Conservation (phyloP, 1,139 yeast genomes). For the Candida pseudoviswanathii region DNA sequence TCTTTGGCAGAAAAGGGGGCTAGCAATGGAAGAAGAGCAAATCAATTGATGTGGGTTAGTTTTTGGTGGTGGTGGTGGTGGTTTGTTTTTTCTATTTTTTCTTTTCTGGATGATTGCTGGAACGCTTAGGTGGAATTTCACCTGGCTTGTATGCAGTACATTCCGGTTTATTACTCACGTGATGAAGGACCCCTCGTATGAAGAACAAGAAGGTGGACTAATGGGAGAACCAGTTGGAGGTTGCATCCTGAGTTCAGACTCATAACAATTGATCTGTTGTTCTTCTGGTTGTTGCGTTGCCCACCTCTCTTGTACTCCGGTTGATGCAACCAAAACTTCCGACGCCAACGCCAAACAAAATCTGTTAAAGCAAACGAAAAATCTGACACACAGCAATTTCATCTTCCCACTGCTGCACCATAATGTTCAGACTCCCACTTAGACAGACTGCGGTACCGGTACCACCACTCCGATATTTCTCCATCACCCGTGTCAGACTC, state of each 20-base stretch:
- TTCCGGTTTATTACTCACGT: neutral
- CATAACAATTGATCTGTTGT: no score
- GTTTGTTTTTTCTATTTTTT: neutral
- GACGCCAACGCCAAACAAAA: no score
- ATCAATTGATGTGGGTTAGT: neutral
- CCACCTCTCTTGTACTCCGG: no score
- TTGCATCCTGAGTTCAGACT: no score
- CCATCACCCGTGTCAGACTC: neutral
- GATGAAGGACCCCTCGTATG: no score
- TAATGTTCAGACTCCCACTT: neutral
- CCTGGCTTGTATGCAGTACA: conserved; percentile 1
- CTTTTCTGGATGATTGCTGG: conserved; percentile 1
- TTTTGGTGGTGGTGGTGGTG: no score
- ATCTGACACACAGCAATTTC: neutral
- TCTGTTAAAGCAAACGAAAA: neutral
- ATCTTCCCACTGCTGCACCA: no score
- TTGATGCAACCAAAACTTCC: no score
- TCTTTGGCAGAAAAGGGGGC: neutral
- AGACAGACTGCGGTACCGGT: neutral
- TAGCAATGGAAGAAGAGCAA: neutral
- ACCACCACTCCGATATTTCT: conserved; percentile 1
- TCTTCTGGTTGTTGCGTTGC: no score
- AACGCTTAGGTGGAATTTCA: conserved; percentile 3
- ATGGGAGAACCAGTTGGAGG: no score
- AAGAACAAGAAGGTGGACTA: no score